Evolutionary conservation across 306 rosid species (phyloP).

Genomic region (Ziziphus jujuba): DNA sequence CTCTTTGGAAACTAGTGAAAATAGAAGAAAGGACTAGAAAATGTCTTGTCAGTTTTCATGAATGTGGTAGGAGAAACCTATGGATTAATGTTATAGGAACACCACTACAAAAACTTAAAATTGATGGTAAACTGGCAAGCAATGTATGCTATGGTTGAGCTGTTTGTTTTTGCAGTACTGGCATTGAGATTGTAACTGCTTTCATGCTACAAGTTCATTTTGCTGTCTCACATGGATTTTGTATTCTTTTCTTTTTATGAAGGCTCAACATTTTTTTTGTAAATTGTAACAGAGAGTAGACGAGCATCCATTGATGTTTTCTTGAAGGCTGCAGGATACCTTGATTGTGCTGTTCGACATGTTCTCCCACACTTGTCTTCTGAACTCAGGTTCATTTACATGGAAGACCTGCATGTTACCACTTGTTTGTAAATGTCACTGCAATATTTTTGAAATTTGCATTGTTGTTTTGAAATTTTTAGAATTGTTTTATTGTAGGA

Average conservation of each 20-base stretch:
- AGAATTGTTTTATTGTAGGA: constrained; percentile 52
- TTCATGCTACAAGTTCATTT: not conserved
- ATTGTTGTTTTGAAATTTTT: constrained; percentile 27
- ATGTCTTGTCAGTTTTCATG: too few species aligned
- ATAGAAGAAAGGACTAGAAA: too few species aligned
- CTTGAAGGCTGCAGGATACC: constrained; percentile 88
- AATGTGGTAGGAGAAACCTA: too few species aligned
- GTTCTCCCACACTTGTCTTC: constrained; percentile 86
- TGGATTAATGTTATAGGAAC: too few species aligned
- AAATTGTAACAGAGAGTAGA: constrained; percentile 67
- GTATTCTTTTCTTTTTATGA: constrained; percentile 3
- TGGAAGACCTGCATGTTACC: constrained; percentile 9
- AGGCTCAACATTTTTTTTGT: constrained; percentile 21
- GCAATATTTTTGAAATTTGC: constrained; percentile 9
- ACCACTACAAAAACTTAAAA: too few species aligned
- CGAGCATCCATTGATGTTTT: constrained; percentile 83
- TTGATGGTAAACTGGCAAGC: too few species aligned
- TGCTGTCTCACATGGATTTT: constrained; percentile 9
- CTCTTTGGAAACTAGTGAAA: too few species aligned
- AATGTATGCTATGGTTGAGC: not conserved
- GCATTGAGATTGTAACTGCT: constrained; percentile 5
- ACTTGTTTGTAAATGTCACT: constrained; percentile 15
- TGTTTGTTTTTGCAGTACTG: constrained; percentile 1
- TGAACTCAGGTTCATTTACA: constrained; percentile 68
- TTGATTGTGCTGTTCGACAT: constrained; percentile 93